These are phyloP conservation scores for Castanea mollissima DNA, from an alignment of 306 rosid genomes.

Conservation along the genomic window DNA sequence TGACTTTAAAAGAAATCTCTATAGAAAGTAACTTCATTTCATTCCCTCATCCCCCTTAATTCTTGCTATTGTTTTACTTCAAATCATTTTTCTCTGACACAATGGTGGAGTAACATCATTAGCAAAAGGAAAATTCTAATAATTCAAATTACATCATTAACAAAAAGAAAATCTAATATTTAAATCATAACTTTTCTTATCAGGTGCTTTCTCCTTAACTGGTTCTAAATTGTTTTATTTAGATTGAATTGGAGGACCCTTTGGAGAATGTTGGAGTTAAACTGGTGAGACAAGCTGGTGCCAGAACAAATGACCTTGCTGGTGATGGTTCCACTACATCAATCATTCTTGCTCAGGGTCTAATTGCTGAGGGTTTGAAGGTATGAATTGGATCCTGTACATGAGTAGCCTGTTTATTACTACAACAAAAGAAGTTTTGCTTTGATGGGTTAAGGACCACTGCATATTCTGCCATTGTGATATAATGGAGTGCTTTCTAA, in stretches of 20 bases:
- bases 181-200: neutral
- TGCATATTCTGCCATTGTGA: neutral
- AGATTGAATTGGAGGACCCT: constrained; percentile 93
- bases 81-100: too few relatives aligned
- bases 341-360: constrained; percentile 84
- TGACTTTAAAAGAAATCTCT: neutral
- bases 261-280: constrained; percentile 94
- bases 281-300: constrained; percentile 97
- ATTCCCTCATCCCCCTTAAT: neutral
- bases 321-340: constrained; percentile 98
- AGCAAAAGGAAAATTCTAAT: neutral
- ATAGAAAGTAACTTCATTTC: neutral
- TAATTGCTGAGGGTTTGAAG: constrained; percentile 88
- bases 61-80: neutral
- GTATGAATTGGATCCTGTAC: constrained; percentile 32
- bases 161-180: neutral
- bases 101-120: too few relatives aligned
- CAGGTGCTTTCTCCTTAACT: neutral
- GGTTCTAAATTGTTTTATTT: neutral
- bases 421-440: neutral
- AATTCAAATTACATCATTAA: neutral
- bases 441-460: constrained; percentile 3
- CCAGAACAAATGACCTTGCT: constrained; percentile 85
- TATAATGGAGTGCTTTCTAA: neutral
- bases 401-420: constrained; percentile 8